Percentiles rank a stretch among this genome's conserved stretches.
These are phyloP conservation scores for Prunus davidiana DNA, from an alignment of 306 rosid genomes.

Conservation along the genomic window DNA sequence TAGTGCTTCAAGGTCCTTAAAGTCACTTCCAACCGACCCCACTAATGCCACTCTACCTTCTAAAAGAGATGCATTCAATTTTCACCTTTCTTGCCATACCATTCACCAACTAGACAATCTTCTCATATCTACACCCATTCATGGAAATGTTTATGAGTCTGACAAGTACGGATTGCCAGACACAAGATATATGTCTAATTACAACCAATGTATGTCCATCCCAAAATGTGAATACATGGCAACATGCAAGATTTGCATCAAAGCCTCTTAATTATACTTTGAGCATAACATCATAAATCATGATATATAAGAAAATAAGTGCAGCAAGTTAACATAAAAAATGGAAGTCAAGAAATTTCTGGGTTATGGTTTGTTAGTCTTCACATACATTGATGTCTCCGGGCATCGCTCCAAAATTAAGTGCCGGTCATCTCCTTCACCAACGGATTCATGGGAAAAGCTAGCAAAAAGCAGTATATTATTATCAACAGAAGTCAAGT, in stretches of 20 bases:
- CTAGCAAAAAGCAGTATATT: slow-evolving; percentile 38
- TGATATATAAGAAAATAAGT: background rate
- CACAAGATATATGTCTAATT: background rate
- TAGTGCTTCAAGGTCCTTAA: background rate
- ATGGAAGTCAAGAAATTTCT: background rate
- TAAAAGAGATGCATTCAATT: background rate
- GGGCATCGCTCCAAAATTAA: slow-evolving; percentile 81
- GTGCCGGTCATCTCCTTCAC: slow-evolving; percentile 95
- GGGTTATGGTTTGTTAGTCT: background rate
- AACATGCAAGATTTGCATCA: background rate
- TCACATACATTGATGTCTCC: slow-evolving; percentile 81
- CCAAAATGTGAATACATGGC: background rate
- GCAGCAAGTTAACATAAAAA: background rate
- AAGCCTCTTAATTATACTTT: background rate
- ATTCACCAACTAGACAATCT: background rate
- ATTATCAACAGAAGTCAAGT: slow-evolving; percentile 2
- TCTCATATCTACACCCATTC: background rate
- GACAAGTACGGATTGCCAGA: background rate
- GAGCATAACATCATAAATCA: background rate
- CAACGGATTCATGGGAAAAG: slow-evolving; percentile 87
- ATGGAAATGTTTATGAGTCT: background rate
- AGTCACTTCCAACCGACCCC: background rate
- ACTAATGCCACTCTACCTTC: background rate
- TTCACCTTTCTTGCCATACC: background rate
- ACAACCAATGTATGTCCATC: background rate